These are phyloP conservation scores for Cercospora brassicicola DNA, from an alignment of 2,329 filamentous ascomycete species.

Conservation along the genomic window DNA sequence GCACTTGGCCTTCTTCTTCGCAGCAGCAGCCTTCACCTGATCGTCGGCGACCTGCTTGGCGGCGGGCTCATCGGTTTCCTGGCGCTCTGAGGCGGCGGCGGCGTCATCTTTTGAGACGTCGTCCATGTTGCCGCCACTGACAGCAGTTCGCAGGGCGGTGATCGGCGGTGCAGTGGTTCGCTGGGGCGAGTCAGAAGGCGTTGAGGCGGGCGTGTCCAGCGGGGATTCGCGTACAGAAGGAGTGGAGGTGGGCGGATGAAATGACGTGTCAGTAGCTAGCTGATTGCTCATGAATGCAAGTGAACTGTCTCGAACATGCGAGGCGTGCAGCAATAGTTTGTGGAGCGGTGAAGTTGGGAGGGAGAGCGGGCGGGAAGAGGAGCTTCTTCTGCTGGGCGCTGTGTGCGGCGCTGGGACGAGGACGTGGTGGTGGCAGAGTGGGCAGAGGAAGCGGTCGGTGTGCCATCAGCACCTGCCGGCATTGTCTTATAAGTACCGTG, in stretches of 20 bases:
- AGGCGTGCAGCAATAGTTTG: background rate
- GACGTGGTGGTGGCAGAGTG: background rate
- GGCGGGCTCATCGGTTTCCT: conserved; percentile 19
- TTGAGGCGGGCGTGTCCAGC: conserved; percentile 31
- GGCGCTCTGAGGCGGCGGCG: conserved; percentile 14
- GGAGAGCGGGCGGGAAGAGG: conserved; percentile 5
- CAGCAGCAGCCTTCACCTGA: conserved; percentile 10
- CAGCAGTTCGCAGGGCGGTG: conserved; percentile 23
- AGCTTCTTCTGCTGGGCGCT: background rate
- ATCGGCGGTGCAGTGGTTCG: conserved; percentile 20
- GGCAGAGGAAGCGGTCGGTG: background rate
- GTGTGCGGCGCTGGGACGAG: background rate
- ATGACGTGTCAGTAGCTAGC: conserved; percentile 26
- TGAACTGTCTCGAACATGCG: background rate
- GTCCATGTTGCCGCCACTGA: conserved; percentile 32
- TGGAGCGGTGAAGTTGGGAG: conserved; percentile 2
- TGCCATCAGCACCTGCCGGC: conserved; percentile 12
- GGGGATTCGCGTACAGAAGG: conserved; percentile 24
- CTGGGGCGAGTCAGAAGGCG: conserved; percentile 30
- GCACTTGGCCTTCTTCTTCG: conserved; percentile 31
- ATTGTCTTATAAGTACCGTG: conserved; percentile 4
- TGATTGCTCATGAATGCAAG: conserved; percentile 55
- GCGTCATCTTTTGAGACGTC: conserved; percentile 28
- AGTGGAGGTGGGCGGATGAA: conserved; percentile 19
- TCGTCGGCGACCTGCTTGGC: conserved; percentile 16